Base-by-base conservation (phyloP, 768 basidiomycete genomes). In the Tricholoma furcatifolium region DNA sequence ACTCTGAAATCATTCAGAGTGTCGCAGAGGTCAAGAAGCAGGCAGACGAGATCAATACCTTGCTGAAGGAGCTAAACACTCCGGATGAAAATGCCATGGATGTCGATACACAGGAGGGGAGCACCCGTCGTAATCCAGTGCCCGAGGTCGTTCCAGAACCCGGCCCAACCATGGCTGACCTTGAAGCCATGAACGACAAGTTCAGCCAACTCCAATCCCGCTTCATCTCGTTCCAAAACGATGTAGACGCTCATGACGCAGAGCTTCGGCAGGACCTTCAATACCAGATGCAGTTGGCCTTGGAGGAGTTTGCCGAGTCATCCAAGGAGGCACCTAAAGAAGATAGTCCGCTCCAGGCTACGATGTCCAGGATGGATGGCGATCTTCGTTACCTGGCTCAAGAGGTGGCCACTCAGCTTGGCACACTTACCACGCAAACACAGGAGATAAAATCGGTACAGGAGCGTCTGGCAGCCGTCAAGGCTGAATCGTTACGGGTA, bases 51-150 rank as follows among this genome's bases (percentile, higher is more conserved):
- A 58, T 70, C 54, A 59, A 65, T 45, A 36, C 58, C 14, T 40
- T 59, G 17, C 23, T 61, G 34, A 54, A 54, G 35, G 47, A 61
- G 21, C 57, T 60, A 24, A 51, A 53, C 31, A 40, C 15, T 1
- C 32, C 27, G 6, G 38, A 27, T 21, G 38, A 35, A 0, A 41
- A 51, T n/a, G 41, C 47, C 23, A 58, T 50, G 43, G 53, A 61
- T 17, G 47, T 57, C 24, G 64, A 65, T 32, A 21, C 50, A 8
- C 53, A 46, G 6, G 23, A 43, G 30, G 55, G 34, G 32, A 70
- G 71, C 44, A 65, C 68, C 9, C 66, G 69, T 7, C 69, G 69
- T 38, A n/a, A 61, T 12, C 60, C 60, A 9, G 53, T 60, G 14
- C 24, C 40, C 23, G 57, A 42, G 4, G 11, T 24, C 1, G 38